Evolutionary conservation across 192 early-diverging fungal species (phyloP).

Genomic region (Linnemannia schmuckeri): DNA sequence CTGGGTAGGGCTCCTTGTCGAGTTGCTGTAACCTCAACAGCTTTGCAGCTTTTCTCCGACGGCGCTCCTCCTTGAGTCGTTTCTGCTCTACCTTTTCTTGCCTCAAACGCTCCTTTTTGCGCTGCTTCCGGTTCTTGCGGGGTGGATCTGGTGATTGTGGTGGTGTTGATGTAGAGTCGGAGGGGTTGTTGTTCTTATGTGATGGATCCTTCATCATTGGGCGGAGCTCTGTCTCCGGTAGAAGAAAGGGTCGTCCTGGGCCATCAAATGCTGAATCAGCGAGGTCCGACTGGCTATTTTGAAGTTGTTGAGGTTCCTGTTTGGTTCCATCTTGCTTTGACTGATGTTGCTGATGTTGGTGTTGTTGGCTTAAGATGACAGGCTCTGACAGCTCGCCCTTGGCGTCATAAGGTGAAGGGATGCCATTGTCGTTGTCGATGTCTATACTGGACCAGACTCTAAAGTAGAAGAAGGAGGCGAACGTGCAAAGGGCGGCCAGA

Average conservation of each 20-base stretch:
- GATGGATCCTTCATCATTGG: neutral
- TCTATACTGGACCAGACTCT: constrained; percentile 42
- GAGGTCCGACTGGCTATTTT: neutral
- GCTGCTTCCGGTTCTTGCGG: neutral
- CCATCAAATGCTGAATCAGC: neutral
- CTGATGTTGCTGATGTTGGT: neutral
- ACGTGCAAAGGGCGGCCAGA: constrained; percentile 13
- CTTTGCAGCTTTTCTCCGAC: constrained; percentile 10
- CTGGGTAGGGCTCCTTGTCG: constrained; percentile 33
- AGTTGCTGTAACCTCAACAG: constrained; percentile 1
- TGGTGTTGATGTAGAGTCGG: neutral
- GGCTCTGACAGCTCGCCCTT: neutral
- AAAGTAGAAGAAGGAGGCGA: constrained; percentile 42
- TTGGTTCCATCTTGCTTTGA: neutral
- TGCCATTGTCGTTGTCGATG: neutral
- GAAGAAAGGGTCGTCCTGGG: neutral
- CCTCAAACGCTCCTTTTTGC: neutral
- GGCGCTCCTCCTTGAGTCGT: constrained; percentile 10
- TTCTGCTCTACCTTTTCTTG: constrained; percentile 11
- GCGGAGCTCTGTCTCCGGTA: neutral
- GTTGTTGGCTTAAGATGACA: neutral
- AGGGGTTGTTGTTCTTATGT: neutral
- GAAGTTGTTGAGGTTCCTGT: neutral
- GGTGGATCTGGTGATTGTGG: neutral
- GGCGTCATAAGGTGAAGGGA: no score